These are phyloP conservation scores for Emiliania huxleyi DNA, from an alignment of 78 protist species.

Conservation along the genomic window DNA sequence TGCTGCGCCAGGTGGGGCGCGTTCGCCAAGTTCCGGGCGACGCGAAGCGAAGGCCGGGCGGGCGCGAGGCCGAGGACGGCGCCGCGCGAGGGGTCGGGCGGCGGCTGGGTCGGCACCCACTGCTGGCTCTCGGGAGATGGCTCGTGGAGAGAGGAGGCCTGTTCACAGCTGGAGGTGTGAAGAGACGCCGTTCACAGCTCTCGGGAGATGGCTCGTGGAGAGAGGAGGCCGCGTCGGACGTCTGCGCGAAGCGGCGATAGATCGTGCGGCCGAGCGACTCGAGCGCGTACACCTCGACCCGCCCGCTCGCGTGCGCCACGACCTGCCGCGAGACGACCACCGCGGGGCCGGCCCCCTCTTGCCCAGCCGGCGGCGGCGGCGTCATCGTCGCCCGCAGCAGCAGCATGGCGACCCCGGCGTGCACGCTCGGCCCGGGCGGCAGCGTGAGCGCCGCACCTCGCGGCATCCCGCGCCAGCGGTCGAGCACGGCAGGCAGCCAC, in stretches of 20 bases:
- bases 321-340: no score
- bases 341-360: no score
- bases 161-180: no score
- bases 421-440: no score
- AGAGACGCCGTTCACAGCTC: no score
- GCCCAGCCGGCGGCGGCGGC: no score
- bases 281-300: neutral
- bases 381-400: no score
- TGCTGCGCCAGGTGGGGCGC: neutral
- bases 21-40: neutral
- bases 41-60: neutral
- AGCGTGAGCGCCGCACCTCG: no score
- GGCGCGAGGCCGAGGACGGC: neutral
- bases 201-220: neutral
- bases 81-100: neutral
- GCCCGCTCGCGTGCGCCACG: no score
- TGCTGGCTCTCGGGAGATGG: neutral
- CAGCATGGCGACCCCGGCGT: no score
- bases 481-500: neutral
- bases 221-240: no score
- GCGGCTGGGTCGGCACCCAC: neutral
- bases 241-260: constrained; percentile 39
- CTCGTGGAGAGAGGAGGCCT: no score
- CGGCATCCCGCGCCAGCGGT: neutral
- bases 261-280: constrained; percentile 44